Percentiles rank a stretch among this genome's conserved stretches.
Evolutionary conservation across 2,329 filamentous ascomycete species (phyloP).

Genomic region (Penicillium sp.): DNA sequence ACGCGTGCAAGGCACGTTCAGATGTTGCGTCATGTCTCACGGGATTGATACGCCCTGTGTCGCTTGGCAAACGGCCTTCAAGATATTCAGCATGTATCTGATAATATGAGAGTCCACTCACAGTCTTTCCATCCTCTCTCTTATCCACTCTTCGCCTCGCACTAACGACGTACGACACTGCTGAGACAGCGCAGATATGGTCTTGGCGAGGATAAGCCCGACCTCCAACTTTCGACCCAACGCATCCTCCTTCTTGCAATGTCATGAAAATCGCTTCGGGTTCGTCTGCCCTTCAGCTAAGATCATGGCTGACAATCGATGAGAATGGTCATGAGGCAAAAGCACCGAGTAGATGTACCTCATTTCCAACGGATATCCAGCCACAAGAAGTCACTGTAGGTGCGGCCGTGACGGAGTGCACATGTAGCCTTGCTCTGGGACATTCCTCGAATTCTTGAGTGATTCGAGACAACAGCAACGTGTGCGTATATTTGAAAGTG

Average conservation of each 20-base stretch:
- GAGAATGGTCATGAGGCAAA: background rate
- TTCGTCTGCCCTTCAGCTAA: background rate
- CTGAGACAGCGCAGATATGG: background rate
- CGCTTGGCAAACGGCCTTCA: too few relatives aligned
- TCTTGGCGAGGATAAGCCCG: background rate
- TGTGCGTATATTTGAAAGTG: too few relatives aligned
- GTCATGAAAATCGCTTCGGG: too few relatives aligned
- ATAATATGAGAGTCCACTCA: too few relatives aligned
- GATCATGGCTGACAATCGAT: background rate
- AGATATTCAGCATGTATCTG: too few relatives aligned
- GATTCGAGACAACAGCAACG: background rate
- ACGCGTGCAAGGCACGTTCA: too few relatives aligned
- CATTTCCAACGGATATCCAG: background rate
- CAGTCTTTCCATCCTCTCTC: too few relatives aligned
- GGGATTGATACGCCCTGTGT: too few relatives aligned
- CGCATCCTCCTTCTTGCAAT: too few relatives aligned
- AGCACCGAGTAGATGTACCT: background rate
- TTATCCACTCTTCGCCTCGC: too few relatives aligned
- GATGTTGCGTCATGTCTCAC: too few relatives aligned
- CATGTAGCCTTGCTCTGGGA: background rate
- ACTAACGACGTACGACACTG: too few relatives aligned
- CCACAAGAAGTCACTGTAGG: background rate
- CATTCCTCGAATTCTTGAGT: background rate
- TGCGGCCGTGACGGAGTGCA: background rate
- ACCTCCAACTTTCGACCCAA: background rate